Conservation (phyloP, 805 yeast genomes). For the Yamadazyma endophytica region DNA sequence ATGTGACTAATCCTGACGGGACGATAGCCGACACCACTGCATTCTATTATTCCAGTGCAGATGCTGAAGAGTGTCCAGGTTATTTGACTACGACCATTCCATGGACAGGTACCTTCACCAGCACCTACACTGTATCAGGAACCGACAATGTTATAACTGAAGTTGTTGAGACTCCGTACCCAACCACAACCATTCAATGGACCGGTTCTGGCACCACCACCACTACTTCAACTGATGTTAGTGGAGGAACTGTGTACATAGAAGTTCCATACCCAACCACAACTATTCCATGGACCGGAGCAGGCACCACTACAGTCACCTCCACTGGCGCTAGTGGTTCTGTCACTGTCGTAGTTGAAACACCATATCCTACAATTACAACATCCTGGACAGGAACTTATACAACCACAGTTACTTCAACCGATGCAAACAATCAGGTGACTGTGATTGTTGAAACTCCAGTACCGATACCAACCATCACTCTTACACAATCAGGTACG, state of each 20-base stretch:
- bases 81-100: too few species aligned
- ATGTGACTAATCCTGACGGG: constrained; percentile 1
- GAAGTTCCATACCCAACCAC: too few species aligned
- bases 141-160: neutral
- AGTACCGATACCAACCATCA: too few species aligned
- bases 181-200: neutral
- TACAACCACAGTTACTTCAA: constrained; percentile 1
- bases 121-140: neutral
- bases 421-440: neutral
- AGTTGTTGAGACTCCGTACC: too few species aligned
- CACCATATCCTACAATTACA: too few species aligned
- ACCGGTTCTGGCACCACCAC: neutral
- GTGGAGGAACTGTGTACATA: too few species aligned
- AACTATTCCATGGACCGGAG: neutral
- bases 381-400: neutral
- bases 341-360: too few species aligned
- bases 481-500: too few species aligned
- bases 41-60: neutral
- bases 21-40: too few species aligned
- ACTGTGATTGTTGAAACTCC: neutral
- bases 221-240: neutral
- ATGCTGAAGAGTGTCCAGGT: neutral
- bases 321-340: neutral
- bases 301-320: constrained; percentile 1
- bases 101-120: neutral